phyloP scores from a whole-genome alignment of 177 flowering plant genomes.

The Vitis hybrid region DNA sequence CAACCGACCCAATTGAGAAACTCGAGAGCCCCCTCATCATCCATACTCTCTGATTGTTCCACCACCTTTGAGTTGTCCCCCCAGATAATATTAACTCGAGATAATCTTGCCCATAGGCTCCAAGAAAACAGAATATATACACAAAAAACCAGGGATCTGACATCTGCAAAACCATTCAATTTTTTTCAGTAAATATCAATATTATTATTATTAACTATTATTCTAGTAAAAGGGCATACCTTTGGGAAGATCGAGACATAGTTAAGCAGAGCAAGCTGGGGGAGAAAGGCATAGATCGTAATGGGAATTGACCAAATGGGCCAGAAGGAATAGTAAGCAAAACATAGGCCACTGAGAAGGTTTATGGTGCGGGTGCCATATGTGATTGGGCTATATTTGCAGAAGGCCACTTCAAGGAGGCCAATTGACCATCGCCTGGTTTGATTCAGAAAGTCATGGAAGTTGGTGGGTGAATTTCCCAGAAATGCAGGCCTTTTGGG shows the following conservation, averaged over 20 bases:
- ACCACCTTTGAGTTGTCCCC: slow-evolving; percentile 22
- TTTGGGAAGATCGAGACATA: neutral
- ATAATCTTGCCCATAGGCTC: slow-evolving; percentile 24
- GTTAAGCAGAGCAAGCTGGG: neutral
- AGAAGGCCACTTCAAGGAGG: neutral
- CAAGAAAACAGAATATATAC: slow-evolving; percentile 10
- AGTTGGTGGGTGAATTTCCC: slow-evolving; percentile 2
- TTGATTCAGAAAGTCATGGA: slow-evolving; percentile 5
- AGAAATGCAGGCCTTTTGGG: slow-evolving; percentile 12
- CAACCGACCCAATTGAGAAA: slow-evolving; percentile 17
- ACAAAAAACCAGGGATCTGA: slow-evolving; percentile 10
- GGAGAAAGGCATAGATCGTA: neutral
- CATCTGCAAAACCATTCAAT: slow-evolving; percentile 3
- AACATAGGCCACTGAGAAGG: neutral
- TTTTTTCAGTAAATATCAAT: too few species aligned
- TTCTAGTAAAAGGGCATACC: too few species aligned
- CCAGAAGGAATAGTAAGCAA: neutral
- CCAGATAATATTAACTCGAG: slow-evolving; percentile 13
- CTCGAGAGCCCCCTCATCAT: slow-evolving; percentile 25
- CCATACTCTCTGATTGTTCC: slow-evolving; percentile 35
- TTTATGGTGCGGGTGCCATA: neutral
- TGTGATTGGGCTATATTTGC: neutral
- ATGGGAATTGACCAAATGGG: neutral
- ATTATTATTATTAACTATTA: too few species aligned
- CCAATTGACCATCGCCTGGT: slow-evolving; percentile 8